Conservation (phyloP, 257 asterid species). For the Ilex aquifolium region DNA sequence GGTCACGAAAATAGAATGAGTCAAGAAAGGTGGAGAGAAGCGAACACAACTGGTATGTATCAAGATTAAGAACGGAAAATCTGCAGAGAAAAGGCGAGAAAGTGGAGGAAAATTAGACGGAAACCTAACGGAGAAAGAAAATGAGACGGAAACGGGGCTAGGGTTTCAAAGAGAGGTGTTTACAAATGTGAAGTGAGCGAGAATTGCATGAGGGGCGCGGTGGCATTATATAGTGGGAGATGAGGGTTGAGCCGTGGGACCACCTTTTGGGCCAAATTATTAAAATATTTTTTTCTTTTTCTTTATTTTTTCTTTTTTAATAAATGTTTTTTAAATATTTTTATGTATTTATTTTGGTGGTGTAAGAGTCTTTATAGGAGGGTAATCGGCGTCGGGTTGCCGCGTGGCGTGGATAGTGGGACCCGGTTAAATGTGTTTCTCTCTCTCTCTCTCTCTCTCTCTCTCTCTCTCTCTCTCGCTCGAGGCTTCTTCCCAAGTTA, state of each 20-base stretch:
- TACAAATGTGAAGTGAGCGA: slow-evolving; percentile 46
- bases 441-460: background rate
- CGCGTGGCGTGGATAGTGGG: slow-evolving; percentile 31
- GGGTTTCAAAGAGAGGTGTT: slow-evolving; percentile 15
- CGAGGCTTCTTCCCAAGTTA: background rate
- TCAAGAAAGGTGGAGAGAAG: background rate
- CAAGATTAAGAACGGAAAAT: background rate
- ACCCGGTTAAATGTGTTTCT: slow-evolving; percentile 2
- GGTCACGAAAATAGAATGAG: background rate
- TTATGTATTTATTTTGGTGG: no score
- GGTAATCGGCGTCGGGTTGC: slow-evolving; percentile 27
- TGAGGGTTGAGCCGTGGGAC: slow-evolving; percentile 21
- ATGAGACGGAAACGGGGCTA: slow-evolving; percentile 1
- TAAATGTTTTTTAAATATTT: background rate
- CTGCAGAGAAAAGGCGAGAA: background rate
- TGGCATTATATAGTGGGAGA: slow-evolving; percentile 41
- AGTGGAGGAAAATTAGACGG: slow-evolving; percentile 14
- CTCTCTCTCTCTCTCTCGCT: background rate
- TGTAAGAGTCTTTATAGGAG: background rate
- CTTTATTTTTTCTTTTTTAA: background rate
- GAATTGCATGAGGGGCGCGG: slow-evolving; percentile 57
- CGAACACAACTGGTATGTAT: background rate
- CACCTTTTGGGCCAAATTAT: slow-evolving; percentile 18
- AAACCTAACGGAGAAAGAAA: slow-evolving; percentile 33
- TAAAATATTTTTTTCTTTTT: background rate